phyloP scores from a whole-genome alignment of 768 basidiomycete genomes.

The Pleurotus eryngii region DNA sequence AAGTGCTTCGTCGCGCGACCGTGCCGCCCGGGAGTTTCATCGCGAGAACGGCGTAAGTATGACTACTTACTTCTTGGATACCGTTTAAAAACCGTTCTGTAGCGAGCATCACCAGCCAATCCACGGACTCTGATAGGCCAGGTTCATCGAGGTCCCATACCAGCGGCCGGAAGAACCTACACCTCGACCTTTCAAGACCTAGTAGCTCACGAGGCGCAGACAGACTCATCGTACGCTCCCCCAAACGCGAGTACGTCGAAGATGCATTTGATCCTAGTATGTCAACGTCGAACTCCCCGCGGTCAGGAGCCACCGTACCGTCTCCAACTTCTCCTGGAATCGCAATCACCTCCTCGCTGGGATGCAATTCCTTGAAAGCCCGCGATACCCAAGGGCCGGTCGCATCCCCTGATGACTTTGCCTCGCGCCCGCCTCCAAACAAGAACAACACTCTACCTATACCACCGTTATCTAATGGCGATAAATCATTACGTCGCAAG shows the following conservation, averaged over 20 bases:
- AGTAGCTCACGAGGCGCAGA: conserved; percentile 18
- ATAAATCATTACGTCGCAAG: conserved; percentile 28
- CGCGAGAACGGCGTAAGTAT: conserved; percentile 42
- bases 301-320: conserved; percentile 16
- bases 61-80: conserved; percentile 2
- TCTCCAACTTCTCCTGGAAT: conserved; percentile 30
- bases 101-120: conserved; percentile 8
- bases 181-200: conserved; percentile 12
- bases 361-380: background rate
- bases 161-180: background rate
- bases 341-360: conserved; percentile 29
- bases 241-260: conserved; percentile 30
- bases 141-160: background rate
- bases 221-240: conserved; percentile 17
- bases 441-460: conserved; percentile 43
- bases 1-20: conserved; percentile 39
- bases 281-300: conserved; percentile 12
- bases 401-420: conserved; percentile 7
- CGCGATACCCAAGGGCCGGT: background rate
- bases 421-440: conserved; percentile 14
- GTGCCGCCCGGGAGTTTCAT: conserved; percentile 33
- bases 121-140: background rate
- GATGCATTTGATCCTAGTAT: conserved; percentile 33
- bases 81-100: conserved; percentile 10
- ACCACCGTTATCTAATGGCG: conserved; percentile 18